Conservation (phyloP, 352 stramenopile genomes). For the Pythium rishiriense region DNA sequence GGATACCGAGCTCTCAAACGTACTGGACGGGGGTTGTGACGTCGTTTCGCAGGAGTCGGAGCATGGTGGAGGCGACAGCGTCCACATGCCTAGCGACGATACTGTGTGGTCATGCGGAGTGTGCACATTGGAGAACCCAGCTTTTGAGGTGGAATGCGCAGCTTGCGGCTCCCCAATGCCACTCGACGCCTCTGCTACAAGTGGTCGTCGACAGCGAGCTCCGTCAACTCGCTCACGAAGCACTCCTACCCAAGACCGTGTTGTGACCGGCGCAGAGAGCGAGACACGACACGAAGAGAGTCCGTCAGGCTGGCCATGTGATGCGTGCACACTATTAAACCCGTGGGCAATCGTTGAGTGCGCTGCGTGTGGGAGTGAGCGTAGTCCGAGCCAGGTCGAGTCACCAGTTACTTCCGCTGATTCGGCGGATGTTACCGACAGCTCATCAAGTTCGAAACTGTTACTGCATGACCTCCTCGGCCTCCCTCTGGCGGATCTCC, state of each 20-base stretch:
- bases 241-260: background rate
- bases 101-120: conserved; percentile 60
- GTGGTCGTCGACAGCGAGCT: conserved; percentile 19
- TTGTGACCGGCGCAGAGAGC: background rate
- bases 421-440: background rate
- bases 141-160: conserved; percentile 57
- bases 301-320: conserved; percentile 50
- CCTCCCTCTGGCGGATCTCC: conserved; percentile 4
- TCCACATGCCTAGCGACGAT: conserved; percentile 24
- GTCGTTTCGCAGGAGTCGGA: background rate
- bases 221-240: conserved; percentile 3
- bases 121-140: conserved; percentile 71
- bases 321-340: conserved; percentile 72
- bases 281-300: background rate
- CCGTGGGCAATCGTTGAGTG: conserved; percentile 50
- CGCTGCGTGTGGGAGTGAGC: conserved; percentile 54
- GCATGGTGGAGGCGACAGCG: conserved; percentile 19
- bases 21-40: conserved; percentile 30
- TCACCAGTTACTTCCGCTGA: conserved; percentile 18
- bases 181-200: conserved; percentile 18
- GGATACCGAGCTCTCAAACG: conserved; percentile 41
- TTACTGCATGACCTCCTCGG: conserved; percentile 12
- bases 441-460: background rate
- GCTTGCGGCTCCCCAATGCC: conserved; percentile 66
- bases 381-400: conserved; percentile 37